Base-by-base conservation (phyloP, 768 basidiomycete genomes). In the Kwoniella mangroviensis region DNA sequence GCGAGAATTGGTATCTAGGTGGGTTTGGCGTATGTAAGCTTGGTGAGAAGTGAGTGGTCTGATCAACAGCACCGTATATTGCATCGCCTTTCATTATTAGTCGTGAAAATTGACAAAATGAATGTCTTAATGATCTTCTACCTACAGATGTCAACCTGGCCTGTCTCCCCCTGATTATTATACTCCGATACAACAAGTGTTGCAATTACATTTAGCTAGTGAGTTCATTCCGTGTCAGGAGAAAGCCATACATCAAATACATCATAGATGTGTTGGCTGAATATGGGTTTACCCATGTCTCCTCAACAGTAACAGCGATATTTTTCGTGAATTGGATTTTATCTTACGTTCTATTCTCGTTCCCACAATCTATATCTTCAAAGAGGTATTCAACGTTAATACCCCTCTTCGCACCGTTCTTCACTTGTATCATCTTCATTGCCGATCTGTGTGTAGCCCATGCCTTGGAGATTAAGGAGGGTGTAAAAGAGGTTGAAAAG, bases 11-110 rank as follows among this genome's bases (percentile, higher is more conserved):
- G 68, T 9, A 61, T 42, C 28, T 72, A 21, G 71, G 71, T 24
- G 63, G 67, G 9, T 41, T 72, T 7, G 71, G 71, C 3, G 55
- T 57, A 7, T 72, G 71, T 55, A 34, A 57, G n/a, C 21, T 52
- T 53, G 58, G 65, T 13, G 22, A 43, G 26, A 41, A 21, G 69
- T 70, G 24, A 53, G 63, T 65, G 9, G 42, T 56, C 21, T 19
- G 19, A 22, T 21, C 42, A 7, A 21, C 45, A 17, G 10, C 34
- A 34, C 34, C 34, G 34, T 5, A 34, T 34, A 5, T 34, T 34
- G 6, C 9, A 34, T 34, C 34, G 6, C 34, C 34, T 34, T 34
- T 34, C 6, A 34, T 6, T 0, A 34, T 34, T 0, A 34, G 9
- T 34, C 6, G 6, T 7, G 9, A 6, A 15, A 17, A 13, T 15